Base-by-base conservation (phyloP, 805 yeast species). In the Wickerhamiella occidentalis region DNA sequence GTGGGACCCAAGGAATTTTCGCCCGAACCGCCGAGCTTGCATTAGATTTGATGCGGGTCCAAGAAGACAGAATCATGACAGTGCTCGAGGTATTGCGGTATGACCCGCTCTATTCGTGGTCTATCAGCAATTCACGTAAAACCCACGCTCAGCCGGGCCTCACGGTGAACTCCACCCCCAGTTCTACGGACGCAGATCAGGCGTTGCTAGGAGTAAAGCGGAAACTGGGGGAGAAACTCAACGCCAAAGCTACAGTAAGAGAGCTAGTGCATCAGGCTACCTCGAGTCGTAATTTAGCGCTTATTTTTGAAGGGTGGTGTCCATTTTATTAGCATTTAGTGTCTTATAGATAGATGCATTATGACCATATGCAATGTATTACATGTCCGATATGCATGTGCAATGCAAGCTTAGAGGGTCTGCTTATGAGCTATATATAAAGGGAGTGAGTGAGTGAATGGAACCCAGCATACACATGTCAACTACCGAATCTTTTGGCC, bases 101-200 rank as follows among this genome's bases (percentile, higher is more conserved):
- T 74, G 99, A 92, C 70, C 96, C 98, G 0, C 71, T 92, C 49
- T 88, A 90, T 59, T 75, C 85, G 1, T 92, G 98, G 97, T 78
- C 84, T 0, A 69, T 87, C 43, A 84, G 96, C 0, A 94, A 94
- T 1, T 64, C 85, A 15, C 64, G 82, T 49, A 74, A 71, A 58
- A 26, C 8, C 7, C 35, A 40, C 15, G 47, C 43, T 1, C 47
- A 42, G 15, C 28, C 28, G 13, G 42, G 33, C 13, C 15, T 30
- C 21, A 40, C 46, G 15, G 38, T 17, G 3, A 72, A 72, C 54
- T 74, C 70, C 54, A 61, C 80, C 15, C 83, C 79, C 56, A 74
- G 68, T 26, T 51, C 38, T 0, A 72, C 79, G 15, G 95, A 86
- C 58, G 95, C 96, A 0, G 79, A 76, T 9, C 70, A 82, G 50